These are phyloP conservation scores for Clonostachys rhizophaga DNA, from an alignment of 2,329 filamentous ascomycete genomes.

Conservation along the genomic window DNA sequence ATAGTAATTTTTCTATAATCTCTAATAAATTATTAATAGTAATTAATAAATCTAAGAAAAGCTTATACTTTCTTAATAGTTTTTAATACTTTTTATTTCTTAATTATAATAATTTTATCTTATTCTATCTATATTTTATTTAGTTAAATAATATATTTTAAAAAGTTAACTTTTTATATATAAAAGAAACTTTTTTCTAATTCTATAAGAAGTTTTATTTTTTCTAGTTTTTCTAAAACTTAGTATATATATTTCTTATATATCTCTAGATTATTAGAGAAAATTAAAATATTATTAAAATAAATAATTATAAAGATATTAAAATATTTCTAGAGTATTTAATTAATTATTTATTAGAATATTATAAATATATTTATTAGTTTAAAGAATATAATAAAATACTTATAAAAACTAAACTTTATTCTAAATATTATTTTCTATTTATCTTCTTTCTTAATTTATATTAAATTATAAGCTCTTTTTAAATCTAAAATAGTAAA, in stretches of 20 bases:
- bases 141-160: neutral
- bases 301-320: neutral
- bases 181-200: neutral
- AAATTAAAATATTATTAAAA: neutral
- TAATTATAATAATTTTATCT: neutral
- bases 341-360: neutral
- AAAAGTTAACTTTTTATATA: neutral
- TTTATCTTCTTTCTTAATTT: slow-evolving; percentile 18
- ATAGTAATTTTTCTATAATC: neutral
- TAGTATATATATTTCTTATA: neutral
- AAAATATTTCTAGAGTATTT: neutral
- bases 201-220: no score
- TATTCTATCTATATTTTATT: neutral
- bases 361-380: slow-evolving; percentile 9
- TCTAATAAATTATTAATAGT: neutral
- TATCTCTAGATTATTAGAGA: neutral
- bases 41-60: neutral
- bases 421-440: slow-evolving; percentile 25
- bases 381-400: slow-evolving; percentile 19
- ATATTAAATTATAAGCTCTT: slow-evolving; percentile 19
- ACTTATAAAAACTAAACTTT: slow-evolving; percentile 23
- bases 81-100: neutral
- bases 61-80: neutral
- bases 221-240: neutral
- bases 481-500: slow-evolving; percentile 11